phyloP scores from a whole-genome alignment of 106 monocot genomes.

The Dioscorea zingiberensis region DNA sequence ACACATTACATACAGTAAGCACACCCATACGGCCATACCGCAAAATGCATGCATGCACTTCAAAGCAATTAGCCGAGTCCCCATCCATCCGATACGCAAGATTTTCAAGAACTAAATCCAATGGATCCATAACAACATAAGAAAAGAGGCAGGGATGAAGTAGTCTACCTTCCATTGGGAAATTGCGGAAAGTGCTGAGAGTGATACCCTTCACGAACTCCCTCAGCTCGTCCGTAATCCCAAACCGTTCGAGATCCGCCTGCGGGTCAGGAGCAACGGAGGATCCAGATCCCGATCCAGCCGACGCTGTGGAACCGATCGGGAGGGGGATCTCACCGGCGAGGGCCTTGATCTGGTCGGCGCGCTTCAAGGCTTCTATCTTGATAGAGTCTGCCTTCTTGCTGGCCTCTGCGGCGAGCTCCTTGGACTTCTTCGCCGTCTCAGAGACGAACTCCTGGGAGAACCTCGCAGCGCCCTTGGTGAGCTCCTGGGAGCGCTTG shows the following conservation, averaged over 20 bases:
- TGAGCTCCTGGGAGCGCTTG: constrained; percentile 69
- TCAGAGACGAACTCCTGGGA: constrained; percentile 63
- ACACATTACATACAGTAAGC: background rate
- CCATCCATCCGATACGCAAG: background rate
- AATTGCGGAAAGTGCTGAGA: constrained; percentile 78
- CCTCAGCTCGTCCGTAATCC: constrained; percentile 80
- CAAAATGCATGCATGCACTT: too few species aligned
- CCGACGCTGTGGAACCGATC: constrained; percentile 1
- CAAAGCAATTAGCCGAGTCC: too few species aligned
- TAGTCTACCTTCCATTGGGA: constrained; percentile 78
- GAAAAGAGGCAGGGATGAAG: background rate
- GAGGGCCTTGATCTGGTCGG: constrained; percentile 83
- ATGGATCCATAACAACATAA: background rate
- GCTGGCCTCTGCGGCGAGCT: constrained; percentile 70
- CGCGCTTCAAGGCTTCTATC: constrained; percentile 48
- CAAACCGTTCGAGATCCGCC: constrained; percentile 66
- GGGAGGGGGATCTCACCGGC: constrained; percentile 3
- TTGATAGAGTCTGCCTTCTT: constrained; percentile 54
- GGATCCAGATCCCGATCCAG: background rate
- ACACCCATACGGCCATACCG: too few species aligned
- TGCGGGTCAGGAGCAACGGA: constrained; percentile 5
- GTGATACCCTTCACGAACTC: constrained; percentile 94
- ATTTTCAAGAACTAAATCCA: background rate
- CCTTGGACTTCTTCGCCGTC: constrained; percentile 64
- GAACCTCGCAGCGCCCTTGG: constrained; percentile 56